A percentile compares a stretch with the other conserved stretches of the same genome.
phyloP scores from a whole-genome alignment of 306 rosid genomes.

The cucumber (Cucumis sativus) region DNA sequence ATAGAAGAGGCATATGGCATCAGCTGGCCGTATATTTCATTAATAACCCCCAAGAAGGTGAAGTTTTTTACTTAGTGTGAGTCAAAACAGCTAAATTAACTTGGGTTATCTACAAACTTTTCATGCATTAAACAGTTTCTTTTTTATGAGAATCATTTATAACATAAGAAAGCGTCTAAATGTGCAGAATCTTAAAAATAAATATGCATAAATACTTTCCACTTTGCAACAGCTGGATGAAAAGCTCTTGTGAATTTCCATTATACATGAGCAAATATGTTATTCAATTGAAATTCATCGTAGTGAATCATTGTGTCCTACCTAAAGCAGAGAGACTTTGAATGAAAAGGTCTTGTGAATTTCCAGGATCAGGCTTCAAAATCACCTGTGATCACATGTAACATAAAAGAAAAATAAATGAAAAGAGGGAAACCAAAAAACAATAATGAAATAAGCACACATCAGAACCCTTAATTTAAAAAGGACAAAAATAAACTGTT shows the following conservation, averaged over 20 bases:
- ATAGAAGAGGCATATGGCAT: conserved; percentile 8
- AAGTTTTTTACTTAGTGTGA: neutral
- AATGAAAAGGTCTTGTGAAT: conserved; percentile 89
- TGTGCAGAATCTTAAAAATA: neutral
- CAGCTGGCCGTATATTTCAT: neutral
- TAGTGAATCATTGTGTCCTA: conserved; percentile 13
- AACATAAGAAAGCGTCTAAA: neutral
- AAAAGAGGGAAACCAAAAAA: neutral
- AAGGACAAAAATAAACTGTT: too few species aligned
- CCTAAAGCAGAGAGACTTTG: conserved; percentile 87
- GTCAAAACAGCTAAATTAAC: neutral
- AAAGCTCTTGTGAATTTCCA: too few species aligned
- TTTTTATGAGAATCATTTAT: neutral
- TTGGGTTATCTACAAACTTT: neutral
- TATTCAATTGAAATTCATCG: neutral
- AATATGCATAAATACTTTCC: neutral
- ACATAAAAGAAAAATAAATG: conserved; percentile 10
- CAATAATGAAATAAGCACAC: too few species aligned
- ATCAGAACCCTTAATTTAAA: too few species aligned
- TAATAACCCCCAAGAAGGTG: neutral
- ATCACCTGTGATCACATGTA: conserved; percentile 52
- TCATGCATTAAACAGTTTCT: neutral
- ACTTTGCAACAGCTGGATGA: neutral
- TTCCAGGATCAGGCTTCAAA: conserved; percentile 98
- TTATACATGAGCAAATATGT: neutral